Percentiles rank a stretch among this genome's conserved stretches.
These are phyloP conservation scores for Fusarium sp. DNA, from an alignment of 2,329 filamentous ascomycete genomes.

Conservation along the genomic window DNA sequence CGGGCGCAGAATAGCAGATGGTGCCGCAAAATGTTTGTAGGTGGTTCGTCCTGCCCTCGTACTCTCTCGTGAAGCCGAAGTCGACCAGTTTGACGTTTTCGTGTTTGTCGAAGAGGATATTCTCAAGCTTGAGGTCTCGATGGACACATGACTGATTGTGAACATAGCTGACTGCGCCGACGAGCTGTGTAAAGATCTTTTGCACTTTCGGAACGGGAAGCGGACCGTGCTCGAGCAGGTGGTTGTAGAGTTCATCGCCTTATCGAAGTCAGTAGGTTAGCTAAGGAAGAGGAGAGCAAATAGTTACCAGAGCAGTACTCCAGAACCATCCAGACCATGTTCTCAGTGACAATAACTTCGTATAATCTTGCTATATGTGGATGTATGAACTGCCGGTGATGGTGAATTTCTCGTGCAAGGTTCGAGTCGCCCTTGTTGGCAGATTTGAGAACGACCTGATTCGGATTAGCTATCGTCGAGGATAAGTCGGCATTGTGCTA, in stretches of 20 bases:
- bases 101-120: conserved; percentile 91
- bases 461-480: conserved; percentile 4
- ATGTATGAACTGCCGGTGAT: conserved; percentile 97
- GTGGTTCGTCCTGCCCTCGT: conserved; percentile 93
- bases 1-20: conserved; percentile 95
- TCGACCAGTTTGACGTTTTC: conserved; percentile 98
- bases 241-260: conserved; percentile 98
- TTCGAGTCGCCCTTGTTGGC: conserved; percentile 96
- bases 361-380: conserved; percentile 96
- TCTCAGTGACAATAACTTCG: conserved; percentile 97
- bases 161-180: conserved; percentile 94
- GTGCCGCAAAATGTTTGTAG: conserved; percentile 98
- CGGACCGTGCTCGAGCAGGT: conserved; percentile 86
- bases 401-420: conserved; percentile 95
- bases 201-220: conserved; percentile 88
- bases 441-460: conserved; percentile 94
- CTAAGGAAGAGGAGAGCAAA: neutral
- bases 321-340: conserved; percentile 92
- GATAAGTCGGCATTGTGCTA: neutral
- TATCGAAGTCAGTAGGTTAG: conserved; percentile 51
- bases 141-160: conserved; percentile 96
- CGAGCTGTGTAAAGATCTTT: conserved; percentile 94
- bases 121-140: conserved; percentile 92
- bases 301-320: conserved; percentile 89
- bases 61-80: conserved; percentile 97